Conservation (phyloP, 2,329 filamentous ascomycete genomes). For the Fusarium papillatum region DNA sequence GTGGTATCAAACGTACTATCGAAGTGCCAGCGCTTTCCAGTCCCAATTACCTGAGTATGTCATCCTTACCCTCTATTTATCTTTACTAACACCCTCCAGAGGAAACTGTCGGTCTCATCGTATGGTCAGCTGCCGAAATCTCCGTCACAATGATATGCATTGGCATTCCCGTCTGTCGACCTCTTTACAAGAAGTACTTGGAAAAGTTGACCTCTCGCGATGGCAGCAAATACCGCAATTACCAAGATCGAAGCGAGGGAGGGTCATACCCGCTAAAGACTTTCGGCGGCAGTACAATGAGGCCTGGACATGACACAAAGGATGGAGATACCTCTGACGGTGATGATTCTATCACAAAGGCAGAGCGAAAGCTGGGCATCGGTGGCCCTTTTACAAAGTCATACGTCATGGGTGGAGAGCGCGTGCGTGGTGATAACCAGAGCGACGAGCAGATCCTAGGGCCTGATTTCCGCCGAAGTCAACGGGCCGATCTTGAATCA, state of each 20-base stretch:
- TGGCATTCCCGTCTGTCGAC: slow-evolving; percentile 54
- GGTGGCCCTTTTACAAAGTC: slow-evolving; percentile 13
- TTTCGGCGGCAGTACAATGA: slow-evolving; percentile 26
- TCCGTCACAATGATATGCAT: slow-evolving; percentile 56
- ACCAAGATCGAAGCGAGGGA: slow-evolving; percentile 23
- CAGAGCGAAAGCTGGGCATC: slow-evolving; percentile 20
- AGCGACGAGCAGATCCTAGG: slow-evolving; percentile 41
- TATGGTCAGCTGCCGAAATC: slow-evolving; percentile 56
- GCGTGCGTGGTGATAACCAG: slow-evolving; percentile 19
- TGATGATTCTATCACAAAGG: slow-evolving; percentile 14
- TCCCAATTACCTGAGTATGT: slow-evolving; percentile 36
- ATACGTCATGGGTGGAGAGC: neutral
- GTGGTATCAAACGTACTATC: slow-evolving; percentile 46
- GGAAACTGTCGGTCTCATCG: slow-evolving; percentile 51
- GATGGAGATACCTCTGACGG: slow-evolving; percentile 6
- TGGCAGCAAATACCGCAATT: slow-evolving; percentile 34
- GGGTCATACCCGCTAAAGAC: slow-evolving; percentile 30
- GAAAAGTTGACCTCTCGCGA: slow-evolving; percentile 39
- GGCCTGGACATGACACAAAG: neutral
- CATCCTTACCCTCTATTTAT: fast-evolving
- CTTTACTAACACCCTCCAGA: slow-evolving; percentile 36
- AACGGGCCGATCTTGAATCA: slow-evolving; percentile 17
- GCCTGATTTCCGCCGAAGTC: slow-evolving; percentile 25
- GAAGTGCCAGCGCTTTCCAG: slow-evolving; percentile 47
- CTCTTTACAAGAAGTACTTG: slow-evolving; percentile 48